Evolutionary conservation across 2,329 filamentous ascomycete species (phyloP), one percentile per base, ranked within the genome.

Genomic region (Colletotrichum limetticola): DNA sequence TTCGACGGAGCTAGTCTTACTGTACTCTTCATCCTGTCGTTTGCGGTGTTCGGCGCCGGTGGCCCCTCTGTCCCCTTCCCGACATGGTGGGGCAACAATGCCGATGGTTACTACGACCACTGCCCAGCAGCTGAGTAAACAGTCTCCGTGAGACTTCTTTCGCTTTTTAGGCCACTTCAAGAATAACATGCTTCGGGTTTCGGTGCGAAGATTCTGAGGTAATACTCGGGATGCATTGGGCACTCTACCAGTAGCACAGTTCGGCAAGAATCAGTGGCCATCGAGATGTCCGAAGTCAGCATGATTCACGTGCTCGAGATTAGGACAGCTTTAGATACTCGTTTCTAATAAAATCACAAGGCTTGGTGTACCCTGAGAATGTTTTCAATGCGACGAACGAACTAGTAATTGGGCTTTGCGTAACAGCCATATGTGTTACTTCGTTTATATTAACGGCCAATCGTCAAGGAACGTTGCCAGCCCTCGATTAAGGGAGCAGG

Each of bases 51-150:
- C 66, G 88, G 88, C 0, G 87, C 86, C 3, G 86, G 86, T 35
- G 85, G 85, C 0, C 71, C 75, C 1, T 77, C 84, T 0, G 77
- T 80, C 11, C 82, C 85, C 0, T 89, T 90, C 76, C 87, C 87
- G 0, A 78, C 76, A 2, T 90, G 88, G 88, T 89, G 87, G 87
- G 88, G 88, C 0, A 90, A 89, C 64, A 88, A 88, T 35, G 79
- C 74, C 0, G 77, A 85, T 28, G 87, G 86, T 1, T 82, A 85
- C 75, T 87, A 86, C 59, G 87, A 89, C 75, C 79, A 82, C 52
- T 89, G 87, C 74, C 87, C 86, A 4, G 42, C 24, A 7, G 16
- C 69, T 12, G 37, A 63, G n/a, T 71, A 55, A 16, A 14, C 19
- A 11, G 24, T 28, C 11, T 16, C 9, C 3, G 5, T 16, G 19